These are phyloP conservation scores for Emergomyces orientalis DNA, from an alignment of 2,329 filamentous ascomycete species.

Conservation along the genomic window DNA sequence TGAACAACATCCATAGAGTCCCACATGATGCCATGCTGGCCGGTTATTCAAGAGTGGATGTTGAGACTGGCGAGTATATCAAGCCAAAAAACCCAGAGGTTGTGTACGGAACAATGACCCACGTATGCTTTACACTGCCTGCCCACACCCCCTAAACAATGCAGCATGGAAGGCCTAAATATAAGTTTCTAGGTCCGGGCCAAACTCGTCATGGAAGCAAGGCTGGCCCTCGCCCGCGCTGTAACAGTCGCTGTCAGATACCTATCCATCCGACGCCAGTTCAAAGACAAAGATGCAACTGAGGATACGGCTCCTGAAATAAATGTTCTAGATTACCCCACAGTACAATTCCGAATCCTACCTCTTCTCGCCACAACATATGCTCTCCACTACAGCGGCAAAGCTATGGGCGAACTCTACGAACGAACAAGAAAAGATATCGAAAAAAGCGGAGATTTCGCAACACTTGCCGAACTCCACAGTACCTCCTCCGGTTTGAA, in stretches of 20 bases:
- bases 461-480: conserved; percentile 43
- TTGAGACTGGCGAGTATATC: conserved; percentile 12
- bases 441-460: conserved; percentile 41
- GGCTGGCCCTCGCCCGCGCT: conserved; percentile 44
- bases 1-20: conserved; percentile 5
- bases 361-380: conserved; percentile 47
- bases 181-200: conserved; percentile 13
- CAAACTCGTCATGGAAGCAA: conserved; percentile 37
- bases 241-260: conserved; percentile 47
- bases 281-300: conserved; percentile 39
- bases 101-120: conserved; percentile 14
- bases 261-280: conserved; percentile 41
- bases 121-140: conserved; percentile 6
- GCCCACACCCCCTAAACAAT: not conserved
- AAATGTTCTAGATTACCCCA: conserved; percentile 46
- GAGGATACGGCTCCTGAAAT: conserved; percentile 32
- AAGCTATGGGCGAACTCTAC: conserved; percentile 45
- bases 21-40: conserved; percentile 13
- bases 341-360: conserved; percentile 45
- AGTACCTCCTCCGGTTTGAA: conserved; percentile 47
- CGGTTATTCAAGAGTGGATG: conserved; percentile 14
- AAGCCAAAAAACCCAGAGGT: conserved; percentile 14
- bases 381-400: conserved; percentile 38
- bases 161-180: not conserved
- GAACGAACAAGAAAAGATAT: conserved; percentile 38